These are phyloP conservation scores for Cryoendolithus antarcticus DNA, from an alignment of 2,329 filamentous ascomycete species.

Conservation along the genomic window DNA sequence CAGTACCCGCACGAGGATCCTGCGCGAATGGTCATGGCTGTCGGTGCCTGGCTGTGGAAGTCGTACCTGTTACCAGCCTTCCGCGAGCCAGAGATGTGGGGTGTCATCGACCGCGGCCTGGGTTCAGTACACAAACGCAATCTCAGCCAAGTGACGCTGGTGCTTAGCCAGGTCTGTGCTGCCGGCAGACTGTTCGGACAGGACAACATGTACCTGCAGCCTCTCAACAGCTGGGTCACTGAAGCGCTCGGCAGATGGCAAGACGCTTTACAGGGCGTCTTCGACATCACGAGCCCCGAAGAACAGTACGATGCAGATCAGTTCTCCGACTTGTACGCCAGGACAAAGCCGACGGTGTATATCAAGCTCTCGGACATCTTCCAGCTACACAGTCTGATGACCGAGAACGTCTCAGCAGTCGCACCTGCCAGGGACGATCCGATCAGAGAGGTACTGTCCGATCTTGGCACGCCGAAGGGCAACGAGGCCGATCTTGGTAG, in stretches of 20 bases:
- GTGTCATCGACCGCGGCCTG: constrained; percentile 78
- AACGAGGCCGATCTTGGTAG: constrained; percentile 65
- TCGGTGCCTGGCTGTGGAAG: constrained; percentile 86
- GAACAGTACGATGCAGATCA: constrained; percentile 95
- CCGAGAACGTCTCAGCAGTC: constrained; percentile 63
- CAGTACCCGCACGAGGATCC: constrained; percentile 72
- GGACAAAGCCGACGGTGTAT: constrained; percentile 94
- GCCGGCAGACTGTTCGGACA: constrained; percentile 83
- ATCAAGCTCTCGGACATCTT: constrained; percentile 99
- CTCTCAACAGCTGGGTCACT: constrained; percentile 79
- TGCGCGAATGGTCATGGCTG: constrained; percentile 66
- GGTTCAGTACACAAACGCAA: constrained; percentile 91
- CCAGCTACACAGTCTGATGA: constrained; percentile 80
- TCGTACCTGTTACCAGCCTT: constrained; percentile 86
- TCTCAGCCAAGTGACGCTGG: constrained; percentile 77
- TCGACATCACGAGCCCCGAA: constrained; percentile 77
- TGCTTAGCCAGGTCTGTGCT: constrained; percentile 75
- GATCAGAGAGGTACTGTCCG: constrained; percentile 80
- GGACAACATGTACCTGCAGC: constrained; percentile 91
- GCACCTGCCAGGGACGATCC: constrained; percentile 75
- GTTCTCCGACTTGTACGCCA: constrained; percentile 94
- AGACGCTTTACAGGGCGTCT: constrained; percentile 62
- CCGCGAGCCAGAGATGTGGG: constrained; percentile 80
- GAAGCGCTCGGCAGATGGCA: constrained; percentile 72
- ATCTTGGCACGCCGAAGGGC: constrained; percentile 89